phyloP scores from a whole-genome alignment of 164 flowering plant genomes.

The Platanus orientalis region DNA sequence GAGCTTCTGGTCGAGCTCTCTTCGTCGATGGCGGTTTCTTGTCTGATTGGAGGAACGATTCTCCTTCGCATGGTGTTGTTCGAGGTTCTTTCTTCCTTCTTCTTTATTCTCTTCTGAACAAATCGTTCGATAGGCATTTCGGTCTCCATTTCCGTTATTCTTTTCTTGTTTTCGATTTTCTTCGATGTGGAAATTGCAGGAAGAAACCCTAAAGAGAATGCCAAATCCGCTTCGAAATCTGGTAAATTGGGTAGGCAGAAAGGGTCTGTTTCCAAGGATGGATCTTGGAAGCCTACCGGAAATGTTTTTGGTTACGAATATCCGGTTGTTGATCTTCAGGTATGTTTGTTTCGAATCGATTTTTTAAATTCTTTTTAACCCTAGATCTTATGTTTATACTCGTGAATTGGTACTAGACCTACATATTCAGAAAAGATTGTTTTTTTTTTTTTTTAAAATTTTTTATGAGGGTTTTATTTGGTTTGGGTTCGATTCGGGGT shows the following conservation, averaged over 20 bases:
- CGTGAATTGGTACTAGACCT: neutral
- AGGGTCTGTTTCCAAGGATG: constrained; percentile 22
- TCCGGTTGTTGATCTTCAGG: constrained; percentile 35
- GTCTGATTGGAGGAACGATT: constrained; percentile 36
- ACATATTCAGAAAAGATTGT: too few relatives aligned
- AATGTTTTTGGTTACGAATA: constrained; percentile 32
- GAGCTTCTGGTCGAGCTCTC: constrained; percentile 18
- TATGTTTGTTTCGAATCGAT: constrained; percentile 1
- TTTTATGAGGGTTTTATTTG: neutral
- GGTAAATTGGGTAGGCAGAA: constrained; percentile 8
- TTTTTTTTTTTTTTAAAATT: neutral
- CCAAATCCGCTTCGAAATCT: constrained; percentile 18
- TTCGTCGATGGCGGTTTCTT: constrained; percentile 62
- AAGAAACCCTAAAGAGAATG: constrained; percentile 13
- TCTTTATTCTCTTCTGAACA: neutral
- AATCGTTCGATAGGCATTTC: neutral
- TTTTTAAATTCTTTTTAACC: neutral
- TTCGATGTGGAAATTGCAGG: constrained; percentile 25
- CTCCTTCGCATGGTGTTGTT: constrained; percentile 11
- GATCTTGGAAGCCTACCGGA: constrained; percentile 10
- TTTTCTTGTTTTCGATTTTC: neutral
- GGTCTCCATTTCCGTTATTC: neutral
- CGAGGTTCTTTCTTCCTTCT: constrained; percentile 22
- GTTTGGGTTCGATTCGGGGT: constrained; percentile 2
- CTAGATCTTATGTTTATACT: neutral